These are phyloP conservation scores for Peronospora belbahrii DNA, from an alignment of 352 stramenopile genomes.

Conservation along the genomic window DNA sequence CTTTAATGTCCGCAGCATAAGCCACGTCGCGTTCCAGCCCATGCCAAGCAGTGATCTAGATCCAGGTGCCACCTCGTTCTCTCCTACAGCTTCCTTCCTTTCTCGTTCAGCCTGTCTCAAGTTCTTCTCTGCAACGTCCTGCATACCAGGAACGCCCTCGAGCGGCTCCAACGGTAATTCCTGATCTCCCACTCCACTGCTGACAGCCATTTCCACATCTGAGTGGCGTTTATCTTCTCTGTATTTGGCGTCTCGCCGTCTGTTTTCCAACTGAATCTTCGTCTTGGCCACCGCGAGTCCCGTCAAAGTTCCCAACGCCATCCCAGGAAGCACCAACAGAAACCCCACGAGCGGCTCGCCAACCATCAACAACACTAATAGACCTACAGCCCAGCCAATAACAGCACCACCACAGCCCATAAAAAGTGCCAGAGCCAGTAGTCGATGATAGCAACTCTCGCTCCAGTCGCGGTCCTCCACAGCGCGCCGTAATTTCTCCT, in stretches of 20 bases:
- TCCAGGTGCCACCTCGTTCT: slow-evolving; percentile 3
- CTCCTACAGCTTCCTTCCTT: neutral
- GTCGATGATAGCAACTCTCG: slow-evolving; percentile 31
- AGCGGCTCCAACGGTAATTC: slow-evolving; percentile 30
- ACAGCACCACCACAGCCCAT: slow-evolving; percentile 39
- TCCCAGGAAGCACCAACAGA: slow-evolving; percentile 54
- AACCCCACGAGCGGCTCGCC: slow-evolving; percentile 55
- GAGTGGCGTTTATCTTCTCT: slow-evolving; percentile 28
- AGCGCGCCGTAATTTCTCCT: slow-evolving; percentile 41
- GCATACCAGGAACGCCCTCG: slow-evolving; percentile 22
- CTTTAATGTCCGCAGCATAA: slow-evolving; percentile 37
- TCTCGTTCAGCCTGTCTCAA: slow-evolving; percentile 3
- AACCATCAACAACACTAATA: slow-evolving; percentile 44
- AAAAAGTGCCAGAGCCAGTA: slow-evolving; percentile 53
- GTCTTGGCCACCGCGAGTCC: slow-evolving; percentile 56
- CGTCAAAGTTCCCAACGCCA: slow-evolving; percentile 36
- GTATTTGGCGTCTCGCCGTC: slow-evolving; percentile 31
- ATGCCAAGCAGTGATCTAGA: slow-evolving; percentile 23
- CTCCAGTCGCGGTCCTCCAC: slow-evolving; percentile 47
- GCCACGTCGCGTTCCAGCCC: slow-evolving; percentile 34
- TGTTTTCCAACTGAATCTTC: slow-evolving; percentile 46
- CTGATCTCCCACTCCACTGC: slow-evolving; percentile 22
- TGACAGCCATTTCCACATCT: slow-evolving; percentile 53
- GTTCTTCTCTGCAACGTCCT: slow-evolving; percentile 16
- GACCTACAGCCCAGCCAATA: slow-evolving; percentile 39